phyloP scores from a whole-genome alignment of 2,329 filamentous ascomycete genomes.

The Fusarium sacchari region DNA sequence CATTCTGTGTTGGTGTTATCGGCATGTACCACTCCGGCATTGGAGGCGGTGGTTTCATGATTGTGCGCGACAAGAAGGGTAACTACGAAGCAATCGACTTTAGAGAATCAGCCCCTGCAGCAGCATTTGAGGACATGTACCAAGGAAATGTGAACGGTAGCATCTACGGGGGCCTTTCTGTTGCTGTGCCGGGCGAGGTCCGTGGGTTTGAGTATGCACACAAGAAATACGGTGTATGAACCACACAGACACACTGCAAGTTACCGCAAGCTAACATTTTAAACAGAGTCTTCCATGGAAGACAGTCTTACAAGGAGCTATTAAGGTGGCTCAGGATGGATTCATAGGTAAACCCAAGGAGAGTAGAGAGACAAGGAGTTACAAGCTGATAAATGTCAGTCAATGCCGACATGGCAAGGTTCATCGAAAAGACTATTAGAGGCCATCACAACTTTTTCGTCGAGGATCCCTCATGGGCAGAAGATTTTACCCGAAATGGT shows the following conservation, averaged over 20 bases:
- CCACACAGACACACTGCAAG: slow-evolving; percentile 7
- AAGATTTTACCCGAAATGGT: slow-evolving; percentile 88
- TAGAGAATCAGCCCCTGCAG: slow-evolving; percentile 85
- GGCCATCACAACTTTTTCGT: slow-evolving; percentile 69
- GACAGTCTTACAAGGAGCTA: slow-evolving; percentile 76
- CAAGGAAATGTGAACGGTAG: slow-evolving; percentile 73
- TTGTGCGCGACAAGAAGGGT: slow-evolving; percentile 78
- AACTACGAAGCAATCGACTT: slow-evolving; percentile 90
- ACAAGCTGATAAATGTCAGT: slow-evolving; percentile 55
- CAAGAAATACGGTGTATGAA: slow-evolving; percentile 69
- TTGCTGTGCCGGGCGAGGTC: slow-evolving; percentile 78
- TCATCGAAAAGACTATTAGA: slow-evolving; percentile 68
- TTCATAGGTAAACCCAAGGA: slow-evolving; percentile 61
- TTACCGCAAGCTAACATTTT: neutral
- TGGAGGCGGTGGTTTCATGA: slow-evolving; percentile 90
- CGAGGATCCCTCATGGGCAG: slow-evolving; percentile 80
- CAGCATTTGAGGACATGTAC: slow-evolving; percentile 88
- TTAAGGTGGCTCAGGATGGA: slow-evolving; percentile 76
- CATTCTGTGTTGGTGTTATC: slow-evolving; percentile 78
- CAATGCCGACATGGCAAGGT: slow-evolving; percentile 76
- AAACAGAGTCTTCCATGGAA: slow-evolving; percentile 71
- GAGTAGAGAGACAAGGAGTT: neutral
- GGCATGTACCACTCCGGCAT: slow-evolving; percentile 85
- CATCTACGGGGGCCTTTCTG: slow-evolving; percentile 76
- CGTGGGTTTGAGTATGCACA: slow-evolving; percentile 84